Conservation (phyloP, 495 filamentous ascomycete genomes). For the Aspergillus ostianus region DNA sequence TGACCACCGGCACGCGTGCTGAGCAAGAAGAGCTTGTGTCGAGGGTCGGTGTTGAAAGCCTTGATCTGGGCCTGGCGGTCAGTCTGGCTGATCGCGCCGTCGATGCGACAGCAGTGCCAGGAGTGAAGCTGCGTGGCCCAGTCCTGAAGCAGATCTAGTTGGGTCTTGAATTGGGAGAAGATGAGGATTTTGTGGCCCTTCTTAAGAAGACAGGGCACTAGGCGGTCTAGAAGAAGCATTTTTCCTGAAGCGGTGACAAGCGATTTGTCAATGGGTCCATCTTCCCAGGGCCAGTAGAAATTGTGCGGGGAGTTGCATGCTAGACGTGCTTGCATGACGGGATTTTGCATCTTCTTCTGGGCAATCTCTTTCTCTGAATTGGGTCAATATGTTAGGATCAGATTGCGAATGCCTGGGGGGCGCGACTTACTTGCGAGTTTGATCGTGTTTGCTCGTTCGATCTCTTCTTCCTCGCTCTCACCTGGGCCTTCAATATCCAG, state of each 20-base stretch:
- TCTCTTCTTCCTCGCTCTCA: constrained; percentile 57
- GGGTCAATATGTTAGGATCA: constrained; percentile 1
- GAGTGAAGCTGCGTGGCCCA: constrained; percentile 70
- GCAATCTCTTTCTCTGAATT: constrained; percentile 69
- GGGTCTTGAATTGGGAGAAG: constrained; percentile 94
- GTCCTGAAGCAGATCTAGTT: constrained; percentile 85
- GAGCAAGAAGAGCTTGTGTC: constrained; percentile 78
- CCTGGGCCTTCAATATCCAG: constrained; percentile 47
- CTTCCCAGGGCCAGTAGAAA: constrained; percentile 89
- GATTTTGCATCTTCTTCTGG: constrained; percentile 94
- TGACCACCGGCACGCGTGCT: constrained; percentile 90
- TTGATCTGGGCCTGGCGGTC: constrained; percentile 82
- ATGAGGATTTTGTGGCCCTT: constrained; percentile 88
- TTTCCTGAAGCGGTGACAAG: constrained; percentile 87
- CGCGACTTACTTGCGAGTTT: constrained; percentile 67
- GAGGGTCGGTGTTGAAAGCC: constrained; percentile 72
- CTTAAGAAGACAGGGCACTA: constrained; percentile 72
- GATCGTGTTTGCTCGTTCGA: constrained; percentile 67
- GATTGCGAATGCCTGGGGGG: not conserved
- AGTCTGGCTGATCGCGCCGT: constrained; percentile 78
- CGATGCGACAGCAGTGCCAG: constrained; percentile 87
- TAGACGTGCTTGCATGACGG: constrained; percentile 86
- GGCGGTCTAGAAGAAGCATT: constrained; percentile 87
- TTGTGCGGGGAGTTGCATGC: constrained; percentile 93
- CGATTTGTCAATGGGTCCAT: constrained; percentile 64